Base-by-base conservation (phyloP, 257 asterid species). In the Lycium barbarum region DNA sequence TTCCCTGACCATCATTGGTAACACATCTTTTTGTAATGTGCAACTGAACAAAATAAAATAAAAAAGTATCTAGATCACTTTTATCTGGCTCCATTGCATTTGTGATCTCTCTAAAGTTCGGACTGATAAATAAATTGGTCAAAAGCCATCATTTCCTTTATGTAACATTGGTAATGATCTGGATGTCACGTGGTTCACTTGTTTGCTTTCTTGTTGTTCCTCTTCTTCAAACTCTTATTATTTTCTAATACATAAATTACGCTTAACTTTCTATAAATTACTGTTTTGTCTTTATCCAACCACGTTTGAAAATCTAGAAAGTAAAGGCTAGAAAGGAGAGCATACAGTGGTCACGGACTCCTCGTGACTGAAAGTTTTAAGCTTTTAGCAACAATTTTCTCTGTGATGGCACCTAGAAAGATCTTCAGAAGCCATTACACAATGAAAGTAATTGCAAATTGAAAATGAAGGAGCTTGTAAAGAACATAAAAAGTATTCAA, bases 11-110 rank as follows among this genome's bases (percentile, higher is more conserved):
- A 51, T 49, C 47, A 26, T 13, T 53, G 47, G 57, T 14, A 13
- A 40, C 12, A 10, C 17, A 76, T 53, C 26, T 53, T 74, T 47
- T 76, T 53, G 33, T 53, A 54, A 26, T 26, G 36, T 53, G 82
- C 36, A 8, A 76, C 65, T 26, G 26, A 76, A 74, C 88, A 74
- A 74, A 47, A 13, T 49, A 61, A 74, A 36, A 73, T 20, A 73
- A 3, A 74, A 91, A 45, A 13, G 20, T 26, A 74, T 49, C 61
- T 13, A 22, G 3, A 49, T 74, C 59, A 74, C 62, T 49, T 74
- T 12, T 51, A 12, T 74, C 61, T 49, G 40, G 43, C 59, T 7
- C 94, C 98, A 98, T 96, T 66, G 10, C 45, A 86, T 7, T 81
- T 10, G 49, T 20, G 72, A 36, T 61, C 62, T 45, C 12, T 45